Evolutionary conservation across 1,284 basidiomycete genomes (phyloP).

Genomic region (Caloboletus firmus): DNA sequence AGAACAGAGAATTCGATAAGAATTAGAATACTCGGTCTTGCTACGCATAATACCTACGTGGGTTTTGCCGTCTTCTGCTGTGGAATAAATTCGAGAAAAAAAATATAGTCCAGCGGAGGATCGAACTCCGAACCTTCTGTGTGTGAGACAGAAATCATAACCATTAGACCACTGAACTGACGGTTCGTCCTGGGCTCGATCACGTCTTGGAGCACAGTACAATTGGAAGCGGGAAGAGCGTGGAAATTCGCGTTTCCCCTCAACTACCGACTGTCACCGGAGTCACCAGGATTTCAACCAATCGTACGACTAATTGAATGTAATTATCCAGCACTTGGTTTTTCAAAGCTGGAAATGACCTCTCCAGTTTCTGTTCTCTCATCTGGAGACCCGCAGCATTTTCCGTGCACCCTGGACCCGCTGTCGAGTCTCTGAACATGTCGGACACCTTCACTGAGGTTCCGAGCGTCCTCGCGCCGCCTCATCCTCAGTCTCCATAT

Average conservation of each 20-base stretch:
- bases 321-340: not conserved
- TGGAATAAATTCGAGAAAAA: too few relatives aligned
- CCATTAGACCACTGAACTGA: conserved; percentile 55
- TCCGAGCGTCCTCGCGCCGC: too few relatives aligned
- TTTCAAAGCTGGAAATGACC: not conserved
- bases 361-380: not conserved
- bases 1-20: not conserved
- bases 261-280: too few relatives aligned
- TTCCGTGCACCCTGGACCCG: too few relatives aligned
- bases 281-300: not conserved
- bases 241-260: too few relatives aligned
- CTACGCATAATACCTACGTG: not conserved
- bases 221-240: not conserved
- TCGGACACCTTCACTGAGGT: too few relatives aligned
- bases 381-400: too few relatives aligned
- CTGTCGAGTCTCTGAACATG: too few relatives aligned
- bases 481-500: too few relatives aligned
- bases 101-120: conserved; percentile 48
- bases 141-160: conserved; percentile 64
- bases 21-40: not conserved
- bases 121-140: conserved; percentile 67
- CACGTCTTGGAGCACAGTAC: not conserved
- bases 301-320: not conserved
- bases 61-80: too few relatives aligned
- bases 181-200: not conserved